Conservation (phyloP, 129 eudicot genomes). For the Smallanthus sonchifolius region DNA sequence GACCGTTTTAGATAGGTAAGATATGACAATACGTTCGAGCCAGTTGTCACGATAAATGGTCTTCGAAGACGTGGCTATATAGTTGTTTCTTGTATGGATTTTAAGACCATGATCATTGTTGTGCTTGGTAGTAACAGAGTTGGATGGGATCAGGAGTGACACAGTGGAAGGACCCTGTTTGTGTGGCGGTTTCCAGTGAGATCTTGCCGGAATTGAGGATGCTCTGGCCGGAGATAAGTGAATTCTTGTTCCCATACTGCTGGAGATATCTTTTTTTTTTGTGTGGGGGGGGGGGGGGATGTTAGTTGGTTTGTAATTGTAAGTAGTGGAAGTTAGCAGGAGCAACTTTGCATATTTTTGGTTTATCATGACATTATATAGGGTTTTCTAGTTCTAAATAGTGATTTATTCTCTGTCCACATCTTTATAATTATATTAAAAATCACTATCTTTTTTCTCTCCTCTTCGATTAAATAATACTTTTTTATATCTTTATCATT, state of each 20-base stretch:
- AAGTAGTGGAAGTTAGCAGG: not conserved
- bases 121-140: slow-evolving; percentile 1
- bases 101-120: not conserved
- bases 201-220: slow-evolving; percentile 13
- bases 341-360: slow-evolving; percentile 6
- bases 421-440: too few relatives aligned
- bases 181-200: slow-evolving; percentile 24
- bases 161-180: not conserved
- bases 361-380: not conserved
- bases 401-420: too few relatives aligned
- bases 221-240: slow-evolving; percentile 11
- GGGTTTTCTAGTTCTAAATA: not conserved
- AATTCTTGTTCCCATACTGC: slow-evolving; percentile 28
- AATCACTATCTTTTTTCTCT: too few relatives aligned
- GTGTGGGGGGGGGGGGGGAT: not conserved
- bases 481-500: too few relatives aligned
- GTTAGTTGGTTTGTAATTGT: not conserved
- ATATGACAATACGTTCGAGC: slow-evolving; percentile 64
- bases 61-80: slow-evolving; percentile 18
- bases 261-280: slow-evolving; percentile 17
- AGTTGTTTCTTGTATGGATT: not conserved
- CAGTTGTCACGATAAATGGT: slow-evolving; percentile 55
- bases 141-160: not conserved
- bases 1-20: slow-evolving; percentile 52
- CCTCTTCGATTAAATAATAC: too few relatives aligned